These are phyloP conservation scores for Camellia oleifera DNA, from an alignment of 179 eudicot genomes.

Conservation along the genomic window DNA sequence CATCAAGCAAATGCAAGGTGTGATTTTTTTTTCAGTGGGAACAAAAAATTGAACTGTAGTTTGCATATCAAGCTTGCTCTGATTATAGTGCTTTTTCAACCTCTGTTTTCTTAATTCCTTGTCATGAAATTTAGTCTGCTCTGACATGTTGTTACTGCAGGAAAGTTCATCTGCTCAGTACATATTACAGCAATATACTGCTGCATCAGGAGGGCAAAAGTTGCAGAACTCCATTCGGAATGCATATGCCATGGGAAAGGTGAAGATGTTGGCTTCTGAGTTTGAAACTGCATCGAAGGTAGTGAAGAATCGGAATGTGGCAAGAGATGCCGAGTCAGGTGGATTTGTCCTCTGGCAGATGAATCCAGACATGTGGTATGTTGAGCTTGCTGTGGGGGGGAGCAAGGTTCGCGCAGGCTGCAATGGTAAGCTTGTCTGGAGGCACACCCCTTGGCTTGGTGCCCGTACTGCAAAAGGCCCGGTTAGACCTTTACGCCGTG, in stretches of 20 bases:
- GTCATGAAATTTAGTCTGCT: not conserved
- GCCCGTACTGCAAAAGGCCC: constrained; percentile 98
- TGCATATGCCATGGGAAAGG: constrained; percentile 90
- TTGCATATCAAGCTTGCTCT: not conserved
- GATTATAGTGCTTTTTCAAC: not conserved
- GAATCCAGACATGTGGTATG: constrained; percentile 99
- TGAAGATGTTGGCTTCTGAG: constrained; percentile 91
- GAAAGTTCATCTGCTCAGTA: constrained; percentile 98
- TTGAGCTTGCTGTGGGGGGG: constrained; percentile 93
- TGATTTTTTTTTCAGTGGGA: not conserved
- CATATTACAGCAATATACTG: constrained; percentile 91
- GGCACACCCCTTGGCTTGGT: constrained; percentile 99
- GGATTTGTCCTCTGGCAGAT: constrained; percentile 98
- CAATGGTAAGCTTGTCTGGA: constrained; percentile 94
- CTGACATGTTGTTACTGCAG: constrained; percentile 32
- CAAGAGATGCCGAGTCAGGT: constrained; percentile 84
- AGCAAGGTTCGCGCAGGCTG: constrained; percentile 98
- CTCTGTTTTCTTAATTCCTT: not conserved
- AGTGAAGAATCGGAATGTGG: constrained; percentile 60
- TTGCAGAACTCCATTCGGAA: constrained; percentile 68
- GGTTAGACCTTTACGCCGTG: constrained; percentile 88
- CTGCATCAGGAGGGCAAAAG: constrained; percentile 87
- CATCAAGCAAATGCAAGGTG: not conserved
- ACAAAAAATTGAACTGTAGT: not conserved
- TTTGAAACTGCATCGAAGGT: constrained; percentile 83